Evolutionary conservation across 495 filamentous ascomycete genomes (phyloP).

Genomic region (Cudoniella acicularis): DNA sequence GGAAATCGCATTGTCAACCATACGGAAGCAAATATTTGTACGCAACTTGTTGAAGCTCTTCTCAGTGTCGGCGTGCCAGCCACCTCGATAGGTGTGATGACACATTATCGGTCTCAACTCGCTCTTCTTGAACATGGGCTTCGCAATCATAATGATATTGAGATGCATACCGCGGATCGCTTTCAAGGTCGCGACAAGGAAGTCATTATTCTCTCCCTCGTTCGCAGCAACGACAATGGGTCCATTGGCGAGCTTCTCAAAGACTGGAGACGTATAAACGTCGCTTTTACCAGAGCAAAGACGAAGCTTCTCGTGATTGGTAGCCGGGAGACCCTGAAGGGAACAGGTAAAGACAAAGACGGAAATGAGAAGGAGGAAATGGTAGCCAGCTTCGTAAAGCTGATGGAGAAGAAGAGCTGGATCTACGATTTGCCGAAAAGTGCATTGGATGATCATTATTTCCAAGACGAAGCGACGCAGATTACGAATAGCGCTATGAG

Average conservation of each 20-base stretch:
- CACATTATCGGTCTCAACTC: slow-evolving; percentile 95
- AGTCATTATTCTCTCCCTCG: slow-evolving; percentile 78
- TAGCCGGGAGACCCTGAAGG: slow-evolving; percentile 66
- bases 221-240: slow-evolving; percentile 77
- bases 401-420: slow-evolving; percentile 75
- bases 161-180: slow-evolving; percentile 94
- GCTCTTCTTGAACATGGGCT: slow-evolving; percentile 44
- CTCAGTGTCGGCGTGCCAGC: slow-evolving; percentile 70
- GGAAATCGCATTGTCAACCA: slow-evolving; percentile 86
- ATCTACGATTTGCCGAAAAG: slow-evolving; percentile 62
- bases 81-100: slow-evolving; percentile 87
- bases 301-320: slow-evolving; percentile 88
- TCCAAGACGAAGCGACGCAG: slow-evolving; percentile 49
- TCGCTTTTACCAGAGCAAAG: slow-evolving; percentile 87
- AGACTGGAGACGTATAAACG: slow-evolving; percentile 92
- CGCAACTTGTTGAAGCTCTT: slow-evolving; percentile 74
- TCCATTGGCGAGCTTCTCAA: slow-evolving; percentile 83
- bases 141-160: slow-evolving; percentile 49
- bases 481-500: slow-evolving; percentile 7
- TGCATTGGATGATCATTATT: slow-evolving; percentile 65
- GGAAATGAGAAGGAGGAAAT: slow-evolving; percentile 63
- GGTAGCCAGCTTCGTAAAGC: slow-evolving; percentile 64
- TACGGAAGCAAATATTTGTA: slow-evolving; percentile 68
- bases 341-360: slow-evolving; percentile 23
- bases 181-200: slow-evolving; percentile 97